Percentiles rank a stretch among this genome's conserved stretches.
Conservation (phyloP, 2,329 filamentous ascomycete genomes). For the Epichloe hybrida region DNA sequence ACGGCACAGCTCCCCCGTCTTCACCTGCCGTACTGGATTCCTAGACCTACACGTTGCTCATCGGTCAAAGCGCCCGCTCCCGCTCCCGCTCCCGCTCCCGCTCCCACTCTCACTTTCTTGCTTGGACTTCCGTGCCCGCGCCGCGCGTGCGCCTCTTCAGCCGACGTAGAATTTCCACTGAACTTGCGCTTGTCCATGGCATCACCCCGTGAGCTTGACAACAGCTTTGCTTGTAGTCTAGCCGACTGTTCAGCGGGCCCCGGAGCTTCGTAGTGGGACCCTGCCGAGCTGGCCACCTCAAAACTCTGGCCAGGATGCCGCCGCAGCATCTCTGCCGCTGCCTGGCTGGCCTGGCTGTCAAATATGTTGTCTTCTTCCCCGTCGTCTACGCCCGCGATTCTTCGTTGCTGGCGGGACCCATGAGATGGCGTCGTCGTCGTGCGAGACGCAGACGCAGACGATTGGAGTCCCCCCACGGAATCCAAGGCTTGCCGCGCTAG, state of each 20-base stretch:
- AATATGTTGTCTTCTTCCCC: constrained; percentile 42
- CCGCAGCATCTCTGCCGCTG: constrained; percentile 62
- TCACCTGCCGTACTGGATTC: constrained; percentile 33
- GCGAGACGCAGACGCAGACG: constrained; percentile 13
- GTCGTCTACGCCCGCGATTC: constrained; percentile 7
- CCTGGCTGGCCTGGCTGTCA: constrained; percentile 66
- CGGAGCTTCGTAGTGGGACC: constrained; percentile 30
- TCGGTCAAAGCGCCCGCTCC: constrained; percentile 27
- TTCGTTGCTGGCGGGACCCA: constrained; percentile 8
- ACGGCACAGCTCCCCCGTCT: background rate
- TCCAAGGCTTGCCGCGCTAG: constrained; percentile 40
- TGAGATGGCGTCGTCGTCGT: constrained; percentile 5
- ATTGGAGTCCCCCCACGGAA: constrained; percentile 33
- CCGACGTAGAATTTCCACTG: constrained; percentile 18
- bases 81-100: constrained; percentile 28
- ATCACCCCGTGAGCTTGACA: constrained; percentile 30
- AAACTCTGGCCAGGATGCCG: constrained; percentile 41
- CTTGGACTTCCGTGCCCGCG: constrained; percentile 31
- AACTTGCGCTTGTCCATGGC: constrained; percentile 40
- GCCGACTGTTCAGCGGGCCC: constrained; percentile 29
- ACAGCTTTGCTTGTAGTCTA: constrained; percentile 37
- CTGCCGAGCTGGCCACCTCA: constrained; percentile 31
- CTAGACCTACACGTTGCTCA: constrained; percentile 32
- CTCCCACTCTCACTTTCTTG: constrained; percentile 35
- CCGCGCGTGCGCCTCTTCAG: constrained; percentile 19